Conservation (phyloP, 352 stramenopile species). For the Thalassiosira mediterranea region DNA sequence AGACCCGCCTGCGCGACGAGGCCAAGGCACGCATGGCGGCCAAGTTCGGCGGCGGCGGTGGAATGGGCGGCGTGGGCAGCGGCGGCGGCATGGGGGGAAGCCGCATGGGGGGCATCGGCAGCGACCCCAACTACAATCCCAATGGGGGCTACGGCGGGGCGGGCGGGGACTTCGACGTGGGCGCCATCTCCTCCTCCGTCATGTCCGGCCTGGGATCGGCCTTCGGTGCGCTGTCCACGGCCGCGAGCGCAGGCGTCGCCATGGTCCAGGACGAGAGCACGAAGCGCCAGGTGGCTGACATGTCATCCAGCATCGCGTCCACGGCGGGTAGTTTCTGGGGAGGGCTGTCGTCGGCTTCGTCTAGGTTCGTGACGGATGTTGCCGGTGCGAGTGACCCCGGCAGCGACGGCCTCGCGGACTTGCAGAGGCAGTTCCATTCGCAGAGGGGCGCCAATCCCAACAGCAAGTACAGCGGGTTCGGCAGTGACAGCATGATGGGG, state of each 20-base stretch:
- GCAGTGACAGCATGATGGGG: conserved; percentile 49
- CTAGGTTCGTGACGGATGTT: conserved; percentile 56
- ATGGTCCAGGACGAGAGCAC: conserved; percentile 61
- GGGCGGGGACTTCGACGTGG: conserved; percentile 39
- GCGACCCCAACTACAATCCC: conserved; percentile 84
- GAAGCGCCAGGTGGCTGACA: conserved; percentile 38
- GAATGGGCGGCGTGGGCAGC: conserved; percentile 47
- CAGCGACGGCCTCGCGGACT: conserved; percentile 66
- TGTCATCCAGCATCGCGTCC: conserved; percentile 32
- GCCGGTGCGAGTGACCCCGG: conserved; percentile 52
- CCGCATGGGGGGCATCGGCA: conserved; percentile 81
- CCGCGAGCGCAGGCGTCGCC: conserved; percentile 42
- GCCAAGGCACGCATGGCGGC: conserved; percentile 82
- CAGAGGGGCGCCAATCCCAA: conserved; percentile 64
- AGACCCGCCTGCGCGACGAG: conserved; percentile 85
- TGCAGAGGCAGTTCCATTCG: conserved; percentile 71
- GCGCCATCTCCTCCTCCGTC: conserved; percentile 50
- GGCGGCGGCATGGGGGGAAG: conserved; percentile 21
- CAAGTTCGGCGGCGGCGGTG: conserved; percentile 81
- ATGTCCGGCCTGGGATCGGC: conserved; percentile 65
- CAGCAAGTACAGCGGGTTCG: conserved; percentile 76
- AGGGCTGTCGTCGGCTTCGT: conserved; percentile 53
- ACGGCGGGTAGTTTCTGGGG: conserved; percentile 75
- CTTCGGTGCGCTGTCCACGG: conserved; percentile 58
- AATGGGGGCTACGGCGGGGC: conserved; percentile 58